Conservation (phyloP, 116 monocot genomes). For the Dioscorea cayenensis region DNA sequence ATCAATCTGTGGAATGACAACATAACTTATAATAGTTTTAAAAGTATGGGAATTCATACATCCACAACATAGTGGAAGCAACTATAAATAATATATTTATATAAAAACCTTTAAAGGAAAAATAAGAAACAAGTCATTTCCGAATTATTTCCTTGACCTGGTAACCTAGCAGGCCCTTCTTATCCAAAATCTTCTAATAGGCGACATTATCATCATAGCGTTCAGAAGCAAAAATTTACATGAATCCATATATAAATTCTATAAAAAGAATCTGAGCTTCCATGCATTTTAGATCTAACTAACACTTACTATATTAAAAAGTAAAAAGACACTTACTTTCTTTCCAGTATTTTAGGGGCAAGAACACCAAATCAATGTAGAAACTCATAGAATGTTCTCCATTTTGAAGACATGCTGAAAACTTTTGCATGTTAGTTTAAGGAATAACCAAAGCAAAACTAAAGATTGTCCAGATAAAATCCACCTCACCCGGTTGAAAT, state of each 20-base stretch:
- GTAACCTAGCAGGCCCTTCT: constrained; percentile 57
- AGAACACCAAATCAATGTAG: constrained; percentile 67
- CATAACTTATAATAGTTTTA: no score
- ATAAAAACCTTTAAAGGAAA: neutral
- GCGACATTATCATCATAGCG: constrained; percentile 62
- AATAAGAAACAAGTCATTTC: neutral
- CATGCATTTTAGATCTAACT: no score
- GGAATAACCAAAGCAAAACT: neutral
- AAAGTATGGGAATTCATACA: no score
- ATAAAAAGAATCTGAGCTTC: neutral
- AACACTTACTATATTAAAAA: neutral
- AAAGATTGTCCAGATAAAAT: neutral
- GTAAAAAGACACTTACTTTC: constrained; percentile 33
- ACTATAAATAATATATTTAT: no score
- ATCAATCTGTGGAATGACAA: no score
- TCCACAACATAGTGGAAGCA: no score
- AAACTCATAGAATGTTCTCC: constrained; percentile 70
- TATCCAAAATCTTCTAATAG: constrained; percentile 46
- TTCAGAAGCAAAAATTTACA: constrained; percentile 1
- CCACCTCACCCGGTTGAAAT: constrained; percentile 68
- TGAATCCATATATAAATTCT: neutral
- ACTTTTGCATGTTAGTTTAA: neutral
- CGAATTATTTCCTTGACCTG: constrained; percentile 30
- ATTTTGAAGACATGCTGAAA: constrained; percentile 75
- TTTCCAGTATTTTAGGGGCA: constrained; percentile 54